Evolutionary conservation across 1,284 basidiomycete genomes (phyloP), one percentile per base, ranked within the genome.

Genomic region (Puccinia triticina): DNA sequence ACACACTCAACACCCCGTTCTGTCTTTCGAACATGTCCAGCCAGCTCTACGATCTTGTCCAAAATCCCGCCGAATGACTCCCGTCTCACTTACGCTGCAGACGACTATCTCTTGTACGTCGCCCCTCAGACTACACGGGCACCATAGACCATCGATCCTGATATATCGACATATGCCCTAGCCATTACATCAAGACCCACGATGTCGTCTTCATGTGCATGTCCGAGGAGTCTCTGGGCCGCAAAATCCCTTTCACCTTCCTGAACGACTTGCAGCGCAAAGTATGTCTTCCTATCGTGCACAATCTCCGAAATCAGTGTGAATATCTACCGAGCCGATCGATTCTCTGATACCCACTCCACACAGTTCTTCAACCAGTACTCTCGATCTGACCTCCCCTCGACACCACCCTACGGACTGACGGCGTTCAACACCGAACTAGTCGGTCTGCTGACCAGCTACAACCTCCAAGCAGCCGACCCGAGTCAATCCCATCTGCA

Each of bases 31-130:
- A n/a, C 7, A 23, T 26, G 55, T 67, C 85, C 84, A 91, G 96
- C 96, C 23, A 94, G 93, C 10, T 92, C 95, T 85, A 94, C 93
- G 0, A 97, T 98, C 85, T 89, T 99, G 21, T 93, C 92, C 61
- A 96, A 96, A 89, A 98, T 98, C 86, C 94, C 95, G 0, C 94
- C 94, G 0, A 94, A 94, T 86, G 92, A 97, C 88, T 93, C 93
- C 87, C 97, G 97, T 88, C 90, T 98, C 79, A 96, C 94, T 50
- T 98, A 90, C 87, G 85, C 86, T 0, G 86, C 85, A 53, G 87
- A 87, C 40, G 57, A 55, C 37, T 77, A 59, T 59, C 75, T 77
- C 57, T 77, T 83, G 74, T 79, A 26, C 29, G 50, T 67, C 59
- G 26, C 26, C 46, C n/a, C 26, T 29, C 34, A 26, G 4, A n/a